Base-by-base conservation (phyloP, 805 yeast species). In the Saccharomycopsis amapae region DNA sequence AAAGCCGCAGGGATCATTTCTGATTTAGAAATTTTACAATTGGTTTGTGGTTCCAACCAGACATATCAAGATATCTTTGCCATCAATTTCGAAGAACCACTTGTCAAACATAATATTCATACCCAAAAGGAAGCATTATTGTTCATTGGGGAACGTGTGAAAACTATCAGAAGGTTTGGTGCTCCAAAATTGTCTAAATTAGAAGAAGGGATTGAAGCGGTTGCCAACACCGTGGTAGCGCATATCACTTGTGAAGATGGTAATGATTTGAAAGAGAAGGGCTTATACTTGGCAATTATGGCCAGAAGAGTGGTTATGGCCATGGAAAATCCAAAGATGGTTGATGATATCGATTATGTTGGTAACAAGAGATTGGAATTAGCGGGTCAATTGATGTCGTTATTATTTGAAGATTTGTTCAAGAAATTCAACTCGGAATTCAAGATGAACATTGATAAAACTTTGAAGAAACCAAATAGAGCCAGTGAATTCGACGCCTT, bases 341-440 rank as follows among this genome's bases (percentile, higher is more conserved):
- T 93, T n/a, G 98, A 93, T 59, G 98, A 93, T 65, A 79, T 97
- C 65, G 98, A 93, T 68, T 93, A 93, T 60, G 97, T 93, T 38
- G 98, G 98, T 71, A 90, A 90, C 67, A 93, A 93, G 64, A 84
- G 98, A 66, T 72, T 93, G 54, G 98, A 93, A 67, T 71, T 93
- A 60, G 98, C 98, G 0, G 98, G 98, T 48, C 98, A 93, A 65
- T 73, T 93, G 61, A 85, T 93, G 86, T 87, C 97, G 5, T 70
- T 93, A 53, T 67, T 93, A 51, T 93, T 93, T 62, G 98, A 93
- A 68, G 98, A 93, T 76, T 75, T 93, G 65, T 93, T 93, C 73
- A 93, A 93, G 61, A 93, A 93, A 59, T 93, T 93, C 69, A 93
- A 93, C 67, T 75, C 81, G 42, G 97, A 93, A 62, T 90, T 93